Base-by-base conservation (phyloP, 495 filamentous ascomycete genomes). In the Neurospora sp. region DNA sequence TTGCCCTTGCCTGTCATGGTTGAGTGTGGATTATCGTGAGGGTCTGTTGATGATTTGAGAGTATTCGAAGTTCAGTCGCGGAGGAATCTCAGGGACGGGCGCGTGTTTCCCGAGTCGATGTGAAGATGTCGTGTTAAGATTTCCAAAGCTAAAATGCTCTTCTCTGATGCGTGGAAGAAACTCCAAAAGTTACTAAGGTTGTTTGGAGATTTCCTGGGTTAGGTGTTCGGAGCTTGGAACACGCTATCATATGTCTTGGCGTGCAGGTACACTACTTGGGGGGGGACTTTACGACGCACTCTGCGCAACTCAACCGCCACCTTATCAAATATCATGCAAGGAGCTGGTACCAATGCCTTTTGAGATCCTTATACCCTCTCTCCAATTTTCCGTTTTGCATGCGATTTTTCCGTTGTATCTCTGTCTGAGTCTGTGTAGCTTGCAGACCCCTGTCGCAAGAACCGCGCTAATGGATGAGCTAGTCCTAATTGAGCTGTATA, bases 1-100 rank as follows among this genome's bases (percentile, higher is more conserved):
- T 89, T 91, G 22, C 81, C 77, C 75, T 85, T 87, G 79, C 84
- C 85, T 71, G 90, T 86, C 91, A 93, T 94, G 40, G 72, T 74
- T 71, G 48, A 74, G 42, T 72, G 69, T 59, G 68, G 71, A 53
- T n/a, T 9, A 8, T 10, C 40, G 40, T 3, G 10, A 40, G 35
- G 18, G 38, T 9, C 16, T 61, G 16, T 2, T 22, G 61, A n/a
- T 41, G 9, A 4, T 38, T 70, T 7, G 20, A 8, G 14, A 22
- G 8, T 14, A 16, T 37, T 31, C 45, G 42, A 3, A 18, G 14
- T 22, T 10, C 1, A 1, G 20, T 40, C 12, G 40, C 9, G 22
- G 12, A 7, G 10, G 12, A 8, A 18, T 59, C 6, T 8, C 1
- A 14, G 31, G 16, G 45, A 2, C 18, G 40, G 7, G 39, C 42